Conservation (phyloP, 345 rosid species). For the Tarenaya hassleriana region DNA sequence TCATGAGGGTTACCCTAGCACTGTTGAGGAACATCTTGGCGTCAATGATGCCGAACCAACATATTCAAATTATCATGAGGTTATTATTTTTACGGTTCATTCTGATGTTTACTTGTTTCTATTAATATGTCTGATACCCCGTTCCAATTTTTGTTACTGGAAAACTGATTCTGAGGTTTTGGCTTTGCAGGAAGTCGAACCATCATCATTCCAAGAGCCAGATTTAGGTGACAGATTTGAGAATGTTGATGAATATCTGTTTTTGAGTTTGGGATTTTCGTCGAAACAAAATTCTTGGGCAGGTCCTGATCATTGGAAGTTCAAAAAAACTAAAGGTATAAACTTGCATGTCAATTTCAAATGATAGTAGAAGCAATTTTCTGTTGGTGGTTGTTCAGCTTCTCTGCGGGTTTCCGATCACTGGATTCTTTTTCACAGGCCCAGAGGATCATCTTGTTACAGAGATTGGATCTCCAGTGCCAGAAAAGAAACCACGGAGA, state of each 20-base stretch:
- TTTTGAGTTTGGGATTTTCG: slow-evolving; percentile 57
- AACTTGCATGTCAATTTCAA: slow-evolving; percentile 16
- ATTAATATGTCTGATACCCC: too few species aligned
- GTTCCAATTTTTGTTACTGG: neutral
- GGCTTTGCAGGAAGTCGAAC: slow-evolving; percentile 49
- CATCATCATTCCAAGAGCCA: slow-evolving; percentile 33
- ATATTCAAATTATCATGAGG: slow-evolving; percentile 57
- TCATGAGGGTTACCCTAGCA: slow-evolving; percentile 44
- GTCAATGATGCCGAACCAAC: slow-evolving; percentile 38
- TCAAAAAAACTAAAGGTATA: slow-evolving; percentile 63
- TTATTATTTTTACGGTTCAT: slow-evolving; percentile 21
- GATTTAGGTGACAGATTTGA: slow-evolving; percentile 50
- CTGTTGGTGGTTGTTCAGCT: slow-evolving; percentile 2
- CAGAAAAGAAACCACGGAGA: slow-evolving; percentile 50
- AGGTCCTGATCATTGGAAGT: slow-evolving; percentile 99
- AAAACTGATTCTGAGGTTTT: slow-evolving; percentile 9
- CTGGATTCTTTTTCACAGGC: slow-evolving; percentile 30
- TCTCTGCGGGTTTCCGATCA: slow-evolving; percentile 10
- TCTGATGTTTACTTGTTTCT: slow-evolving; percentile 8
- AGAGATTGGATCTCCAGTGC: slow-evolving; percentile 40
- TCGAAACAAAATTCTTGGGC: slow-evolving; percentile 93
- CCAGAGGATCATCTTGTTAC: slow-evolving; percentile 39
- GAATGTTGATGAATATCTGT: slow-evolving; percentile 57
- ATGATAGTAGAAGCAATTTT: slow-evolving; percentile 3
- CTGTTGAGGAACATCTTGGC: slow-evolving; percentile 38